Evolutionary conservation across 257 asterid genomes (phyloP).

Genomic region (Salvia miltiorrhiza): DNA sequence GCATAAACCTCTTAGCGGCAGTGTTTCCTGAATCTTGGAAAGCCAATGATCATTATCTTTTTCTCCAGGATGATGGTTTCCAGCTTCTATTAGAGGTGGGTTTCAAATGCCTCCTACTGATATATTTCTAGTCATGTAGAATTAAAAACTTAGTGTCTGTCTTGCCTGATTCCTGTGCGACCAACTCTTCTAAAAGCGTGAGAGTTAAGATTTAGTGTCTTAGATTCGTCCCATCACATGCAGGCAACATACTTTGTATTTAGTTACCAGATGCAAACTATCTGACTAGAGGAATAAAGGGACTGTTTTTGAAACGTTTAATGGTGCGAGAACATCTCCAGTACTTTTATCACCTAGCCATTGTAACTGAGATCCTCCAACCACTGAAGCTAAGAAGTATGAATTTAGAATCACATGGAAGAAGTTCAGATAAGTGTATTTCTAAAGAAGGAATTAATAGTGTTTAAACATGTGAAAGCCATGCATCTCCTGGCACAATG

Average conservation of each 20-base stretch:
- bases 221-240: not conserved
- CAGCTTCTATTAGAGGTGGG: not conserved
- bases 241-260: not conserved
- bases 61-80: not conserved
- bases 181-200: not conserved
- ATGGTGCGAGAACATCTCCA: not conserved
- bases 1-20: not conserved
- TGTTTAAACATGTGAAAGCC: not conserved
- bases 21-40: not conserved
- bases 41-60: not conserved
- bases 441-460: not conserved
- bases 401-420: conserved; percentile 3
- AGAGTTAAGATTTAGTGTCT: not conserved
- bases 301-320: not conserved
- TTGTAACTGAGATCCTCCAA: conserved; percentile 6
- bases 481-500: not conserved
- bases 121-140: not conserved
- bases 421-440: not conserved
- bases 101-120: not conserved
- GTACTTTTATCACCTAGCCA: not conserved
- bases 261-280: not conserved
- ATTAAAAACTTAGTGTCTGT: not conserved
- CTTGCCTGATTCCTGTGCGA: not conserved
- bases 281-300: not conserved
- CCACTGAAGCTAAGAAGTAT: not conserved